These are phyloP conservation scores for Pseudopyricularia javanii DNA, from an alignment of 2,329 filamentous ascomycete species.

Conservation along the genomic window DNA sequence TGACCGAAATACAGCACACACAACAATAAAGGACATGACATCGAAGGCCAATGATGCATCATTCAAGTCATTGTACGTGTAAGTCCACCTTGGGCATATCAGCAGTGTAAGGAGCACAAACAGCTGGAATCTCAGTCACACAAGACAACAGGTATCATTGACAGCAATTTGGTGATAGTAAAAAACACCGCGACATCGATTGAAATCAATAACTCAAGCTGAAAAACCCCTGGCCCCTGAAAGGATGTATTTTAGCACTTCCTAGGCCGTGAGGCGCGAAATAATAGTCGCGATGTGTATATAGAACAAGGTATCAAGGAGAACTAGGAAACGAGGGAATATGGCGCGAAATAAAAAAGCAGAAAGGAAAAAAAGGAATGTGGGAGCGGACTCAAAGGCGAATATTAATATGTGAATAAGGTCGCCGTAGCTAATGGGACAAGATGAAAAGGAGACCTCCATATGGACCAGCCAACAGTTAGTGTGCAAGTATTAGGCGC, in stretches of 20 bases:
- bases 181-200: background rate
- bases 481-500: constrained; percentile 32
- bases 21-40: too few species aligned
- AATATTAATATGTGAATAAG: constrained; percentile 25
- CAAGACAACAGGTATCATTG: background rate
- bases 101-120: background rate
- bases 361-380: constrained; percentile 11
- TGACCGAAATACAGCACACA: too few species aligned
- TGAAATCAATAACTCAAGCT: background rate
- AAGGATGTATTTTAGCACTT: background rate
- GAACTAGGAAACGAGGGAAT: constrained; percentile 14
- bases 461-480: constrained; percentile 40
- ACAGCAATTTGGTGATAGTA: constrained; percentile 1
- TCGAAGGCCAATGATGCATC: too few species aligned
- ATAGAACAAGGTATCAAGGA: constrained; percentile 32
- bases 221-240: background rate
- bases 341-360: constrained; percentile 9
- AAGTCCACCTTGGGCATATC: too few species aligned
- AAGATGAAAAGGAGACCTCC: constrained; percentile 27
- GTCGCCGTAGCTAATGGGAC: constrained; percentile 34
- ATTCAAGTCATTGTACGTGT: too few species aligned
- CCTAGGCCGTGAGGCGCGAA: background rate
- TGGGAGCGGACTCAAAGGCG: constrained; percentile 4
- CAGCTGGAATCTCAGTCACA: background rate
- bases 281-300: constrained; percentile 14